Evolutionary conservation across 1,139 yeast species (phyloP).

Genomic region (Suhomyces maxii): DNA sequence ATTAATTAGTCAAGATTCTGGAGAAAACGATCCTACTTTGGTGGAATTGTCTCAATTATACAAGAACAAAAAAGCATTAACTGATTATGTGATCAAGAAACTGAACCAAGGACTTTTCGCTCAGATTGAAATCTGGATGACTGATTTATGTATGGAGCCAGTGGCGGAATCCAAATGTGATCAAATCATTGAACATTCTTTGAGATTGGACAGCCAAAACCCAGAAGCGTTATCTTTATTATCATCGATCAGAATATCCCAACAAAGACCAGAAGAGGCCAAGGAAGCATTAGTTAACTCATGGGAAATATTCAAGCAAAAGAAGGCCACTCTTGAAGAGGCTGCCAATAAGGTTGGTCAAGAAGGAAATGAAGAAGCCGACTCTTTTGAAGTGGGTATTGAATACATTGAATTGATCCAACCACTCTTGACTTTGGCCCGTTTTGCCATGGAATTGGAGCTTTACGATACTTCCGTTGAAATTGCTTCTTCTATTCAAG

Average conservation of each 20-base stretch:
- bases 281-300: slow-evolving; percentile 63
- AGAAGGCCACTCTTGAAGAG: slow-evolving; percentile 52
- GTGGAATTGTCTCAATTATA: slow-evolving; percentile 29
- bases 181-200: slow-evolving; percentile 62
- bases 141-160: slow-evolving; percentile 93
- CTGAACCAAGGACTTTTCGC: slow-evolving; percentile 78
- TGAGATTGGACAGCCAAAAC: slow-evolving; percentile 57
- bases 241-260: slow-evolving; percentile 89
- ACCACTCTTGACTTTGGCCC: slow-evolving; percentile 67
- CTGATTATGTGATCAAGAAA: slow-evolving; percentile 49
- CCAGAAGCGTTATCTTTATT: slow-evolving; percentile 83
- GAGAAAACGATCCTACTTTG: slow-evolving; percentile 27
- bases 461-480: slow-evolving; percentile 63
- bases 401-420: slow-evolving; percentile 65
- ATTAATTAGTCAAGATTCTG: slow-evolving; percentile 23
- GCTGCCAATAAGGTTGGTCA: slow-evolving; percentile 29
- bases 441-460: slow-evolving; percentile 77
- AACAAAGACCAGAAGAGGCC: slow-evolving; percentile 76
- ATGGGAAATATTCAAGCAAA: slow-evolving; percentile 65
- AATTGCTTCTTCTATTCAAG: slow-evolving; percentile 62
- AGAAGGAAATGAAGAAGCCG: slow-evolving; percentile 20
- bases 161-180: slow-evolving; percentile 86
- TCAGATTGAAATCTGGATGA: slow-evolving; percentile 97
- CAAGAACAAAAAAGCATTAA: slow-evolving; percentile 25
- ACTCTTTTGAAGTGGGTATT: slow-evolving; percentile 37